Evolutionary conservation across 345 rosid species (phyloP).

Genomic region (Salix koriyanagi): DNA sequence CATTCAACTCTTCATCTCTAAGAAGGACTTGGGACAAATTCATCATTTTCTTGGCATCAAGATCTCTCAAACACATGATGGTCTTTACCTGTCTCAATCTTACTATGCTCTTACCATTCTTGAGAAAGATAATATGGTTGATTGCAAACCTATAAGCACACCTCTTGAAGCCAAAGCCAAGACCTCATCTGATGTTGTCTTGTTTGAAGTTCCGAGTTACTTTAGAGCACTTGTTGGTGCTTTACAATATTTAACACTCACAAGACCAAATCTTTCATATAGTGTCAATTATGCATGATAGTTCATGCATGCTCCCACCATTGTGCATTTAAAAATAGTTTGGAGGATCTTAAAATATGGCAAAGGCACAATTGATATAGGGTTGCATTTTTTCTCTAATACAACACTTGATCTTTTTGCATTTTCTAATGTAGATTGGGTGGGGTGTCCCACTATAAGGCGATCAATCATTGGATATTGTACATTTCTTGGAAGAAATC

Average conservation of each 20-base stretch:
- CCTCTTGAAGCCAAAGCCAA: background rate
- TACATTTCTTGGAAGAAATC: too few species aligned
- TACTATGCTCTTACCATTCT: background rate
- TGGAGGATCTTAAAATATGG: background rate
- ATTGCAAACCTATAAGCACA: background rate
- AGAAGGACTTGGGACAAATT: background rate
- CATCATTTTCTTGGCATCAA: background rate
- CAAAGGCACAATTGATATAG: too few species aligned
- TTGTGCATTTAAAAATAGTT: background rate
- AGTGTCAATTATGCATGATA: background rate
- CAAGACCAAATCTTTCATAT: background rate
- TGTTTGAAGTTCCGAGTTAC: background rate
- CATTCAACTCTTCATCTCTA: too few species aligned
- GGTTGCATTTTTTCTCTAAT: too few species aligned
- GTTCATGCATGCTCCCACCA: background rate
- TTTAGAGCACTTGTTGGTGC: background rate
- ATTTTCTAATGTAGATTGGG: too few species aligned
- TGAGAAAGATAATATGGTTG: background rate
- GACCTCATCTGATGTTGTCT: background rate
- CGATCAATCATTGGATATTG: too few species aligned
- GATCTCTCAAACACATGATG: background rate
- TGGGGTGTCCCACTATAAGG: too few species aligned
- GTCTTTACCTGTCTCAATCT: background rate
- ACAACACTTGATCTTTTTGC: too few species aligned
- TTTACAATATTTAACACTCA: background rate